Base-by-base conservation (phyloP, 495 filamentous ascomycete species). In the Xylaria bambusicola region DNA sequence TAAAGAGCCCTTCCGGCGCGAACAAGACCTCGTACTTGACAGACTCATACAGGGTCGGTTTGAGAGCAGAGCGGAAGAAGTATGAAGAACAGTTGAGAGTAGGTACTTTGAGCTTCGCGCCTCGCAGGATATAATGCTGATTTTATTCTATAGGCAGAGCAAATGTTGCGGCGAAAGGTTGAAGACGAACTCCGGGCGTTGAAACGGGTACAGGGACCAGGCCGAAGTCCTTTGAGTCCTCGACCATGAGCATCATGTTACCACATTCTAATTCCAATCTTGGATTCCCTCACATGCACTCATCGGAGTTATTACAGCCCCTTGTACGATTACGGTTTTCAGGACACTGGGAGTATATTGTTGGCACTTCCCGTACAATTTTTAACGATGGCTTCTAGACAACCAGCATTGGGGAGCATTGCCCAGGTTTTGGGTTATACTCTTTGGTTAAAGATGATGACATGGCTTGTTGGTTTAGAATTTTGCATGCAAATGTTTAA, bases 21-120 rank as follows among this genome's bases (percentile, higher is more conserved):
- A 66, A 42, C 56, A 66, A 64, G 62, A 71, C 68, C 26, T 66
- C 68, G 7, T 71, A 68, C 66, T 54, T 71, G 35, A 71, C 68
- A 20, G 68, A 71, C 23, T 71, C 68, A 1, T 71, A 68, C 59
- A 58, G 68, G 35, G 29, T 60, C 13, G 68, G 68, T 27, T 52
- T 81, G 63, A 79, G 78, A 58, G 78, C 79, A 60, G 78, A 81
- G 67, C 72, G 78, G 66, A 79, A 73, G 74, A 79, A 77, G 61
- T 79, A 77, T 63, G 76, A 81, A 55, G 78, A 80, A 56, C 77
- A 81, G 58, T 29, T 81, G 53, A 78, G 66, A 66, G 78, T 79
- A 66, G 61, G 76, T 76, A 27, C 36, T 24, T 13, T n/a, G 49
- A 49, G 18, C 38, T 9, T 38, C 12, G 46, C 53, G 0, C 18